These are phyloP conservation scores for Bruguiera parviflora DNA, from an alignment of 345 rosid species.

Conservation along the genomic window DNA sequence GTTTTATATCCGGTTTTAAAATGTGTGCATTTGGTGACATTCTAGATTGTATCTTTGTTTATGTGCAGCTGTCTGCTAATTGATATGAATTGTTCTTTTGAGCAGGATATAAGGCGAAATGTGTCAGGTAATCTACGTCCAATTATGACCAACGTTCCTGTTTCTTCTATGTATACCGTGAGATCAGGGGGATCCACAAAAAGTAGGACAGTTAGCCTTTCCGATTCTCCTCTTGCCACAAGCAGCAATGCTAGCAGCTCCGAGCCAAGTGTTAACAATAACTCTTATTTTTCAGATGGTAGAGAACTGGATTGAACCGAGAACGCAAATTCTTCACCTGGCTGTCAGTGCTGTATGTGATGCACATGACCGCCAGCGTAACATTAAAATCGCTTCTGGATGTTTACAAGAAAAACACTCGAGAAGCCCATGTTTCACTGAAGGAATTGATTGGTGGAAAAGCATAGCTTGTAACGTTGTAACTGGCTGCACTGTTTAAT, in stretches of 20 bases:
- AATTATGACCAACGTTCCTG: constrained; percentile 62
- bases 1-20: neutral
- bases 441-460: constrained; percentile 1
- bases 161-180: constrained; percentile 48
- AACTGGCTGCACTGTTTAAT: constrained; percentile 10
- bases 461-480: constrained; percentile 3
- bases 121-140: constrained; percentile 24
- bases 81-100: neutral
- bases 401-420: constrained; percentile 3
- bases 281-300: constrained; percentile 17
- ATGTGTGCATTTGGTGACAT: neutral
- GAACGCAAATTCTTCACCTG: constrained; percentile 43
- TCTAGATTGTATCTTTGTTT: neutral
- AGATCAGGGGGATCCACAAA: constrained; percentile 34
- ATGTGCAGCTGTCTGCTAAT: neutral
- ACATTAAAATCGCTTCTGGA: neutral
- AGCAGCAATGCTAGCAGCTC: constrained; percentile 29
- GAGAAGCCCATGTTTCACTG: constrained; percentile 24
- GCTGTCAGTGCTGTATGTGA: constrained; percentile 25
- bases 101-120: constrained; percentile 33
- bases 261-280: constrained; percentile 27
- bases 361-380: neutral
- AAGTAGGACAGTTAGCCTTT: constrained; percentile 23
- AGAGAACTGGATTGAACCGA: constrained; percentile 37
- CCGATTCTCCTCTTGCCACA: constrained; percentile 30